Evolutionary conservation across 2,329 filamentous ascomycete genomes (phyloP).

Genomic region (Scortechinia acanthostroma): DNA sequence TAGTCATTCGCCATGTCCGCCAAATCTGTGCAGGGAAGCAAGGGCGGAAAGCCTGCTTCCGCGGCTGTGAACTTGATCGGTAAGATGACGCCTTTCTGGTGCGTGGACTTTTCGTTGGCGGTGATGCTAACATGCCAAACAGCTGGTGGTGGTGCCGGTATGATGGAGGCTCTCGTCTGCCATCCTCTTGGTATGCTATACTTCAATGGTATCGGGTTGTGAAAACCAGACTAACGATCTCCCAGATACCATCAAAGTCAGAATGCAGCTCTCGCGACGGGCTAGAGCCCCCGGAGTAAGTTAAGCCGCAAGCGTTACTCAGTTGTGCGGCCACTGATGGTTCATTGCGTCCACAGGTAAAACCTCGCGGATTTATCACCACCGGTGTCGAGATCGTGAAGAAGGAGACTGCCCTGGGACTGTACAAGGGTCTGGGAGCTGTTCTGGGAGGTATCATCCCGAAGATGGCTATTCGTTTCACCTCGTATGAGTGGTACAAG

Average conservation of each 20-base stretch:
- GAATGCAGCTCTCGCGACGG: slow-evolving; percentile 93
- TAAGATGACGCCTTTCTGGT: background rate
- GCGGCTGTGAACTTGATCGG: slow-evolving; percentile 1
- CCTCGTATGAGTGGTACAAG: slow-evolving; percentile 95
- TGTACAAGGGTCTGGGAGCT: slow-evolving; percentile 97
- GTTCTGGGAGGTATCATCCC: slow-evolving; percentile 93
- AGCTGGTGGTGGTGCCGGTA: slow-evolving; percentile 90
- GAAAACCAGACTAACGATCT: background rate
- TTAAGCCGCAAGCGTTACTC: too few species aligned
- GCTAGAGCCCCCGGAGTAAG: slow-evolving; percentile 73
- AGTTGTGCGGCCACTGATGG: too few species aligned
- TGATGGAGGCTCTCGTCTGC: slow-evolving; percentile 97
- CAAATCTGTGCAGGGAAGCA: background rate
- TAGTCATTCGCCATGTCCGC: background rate
- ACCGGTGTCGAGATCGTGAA: slow-evolving; percentile 82
- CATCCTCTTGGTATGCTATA: slow-evolving; percentile 73
- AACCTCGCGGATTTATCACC: slow-evolving; percentile 68
- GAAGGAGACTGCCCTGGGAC: slow-evolving; percentile 81
- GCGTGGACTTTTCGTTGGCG: background rate
- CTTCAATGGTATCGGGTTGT: slow-evolving; percentile 12
- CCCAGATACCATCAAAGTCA: slow-evolving; percentile 94
- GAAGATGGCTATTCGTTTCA: slow-evolving; percentile 99
- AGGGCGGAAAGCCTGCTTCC: background rate
- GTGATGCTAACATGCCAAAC: background rate
- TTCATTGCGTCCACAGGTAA: background rate